These are phyloP conservation scores for Hymenoscyphus albidus DNA, from an alignment of 2,329 filamentous ascomycete species.

Conservation along the genomic window DNA sequence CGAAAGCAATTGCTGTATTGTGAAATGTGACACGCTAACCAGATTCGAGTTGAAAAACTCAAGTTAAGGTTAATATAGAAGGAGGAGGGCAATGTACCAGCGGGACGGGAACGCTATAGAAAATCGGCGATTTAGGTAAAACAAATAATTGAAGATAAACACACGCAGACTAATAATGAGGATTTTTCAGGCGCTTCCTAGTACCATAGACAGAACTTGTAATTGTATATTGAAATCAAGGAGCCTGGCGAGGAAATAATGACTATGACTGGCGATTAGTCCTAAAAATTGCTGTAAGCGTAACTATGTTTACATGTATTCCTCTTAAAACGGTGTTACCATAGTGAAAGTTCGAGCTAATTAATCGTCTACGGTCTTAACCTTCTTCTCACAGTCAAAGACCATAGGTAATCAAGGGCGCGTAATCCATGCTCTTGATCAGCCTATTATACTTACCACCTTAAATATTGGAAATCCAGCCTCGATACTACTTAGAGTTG, in stretches of 20 bases:
- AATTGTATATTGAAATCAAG: too few species aligned
- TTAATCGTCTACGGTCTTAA: not conserved
- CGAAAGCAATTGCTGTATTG: not conserved
- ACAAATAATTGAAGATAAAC: not conserved
- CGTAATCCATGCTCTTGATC: not conserved
- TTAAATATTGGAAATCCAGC: not conserved
- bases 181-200: not conserved
- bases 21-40: not conserved
- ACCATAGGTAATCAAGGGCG: not conserved
- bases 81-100: not conserved
- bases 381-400: not conserved
- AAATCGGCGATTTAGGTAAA: not conserved
- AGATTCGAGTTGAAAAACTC: not conserved
- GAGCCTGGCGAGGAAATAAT: too few species aligned
- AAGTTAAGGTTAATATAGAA: not conserved
- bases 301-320: not conserved
- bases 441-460: not conserved
- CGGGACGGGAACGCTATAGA: not conserved
- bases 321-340: too few species aligned
- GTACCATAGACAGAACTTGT: not conserved
- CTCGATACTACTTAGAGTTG: not conserved
- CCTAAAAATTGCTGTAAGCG: too few species aligned
- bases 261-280: too few species aligned
- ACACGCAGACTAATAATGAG: not conserved
- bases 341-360: too few species aligned